These are phyloP conservation scores for Inga laurina DNA, from an alignment of 306 rosid genomes.

Conservation along the genomic window DNA sequence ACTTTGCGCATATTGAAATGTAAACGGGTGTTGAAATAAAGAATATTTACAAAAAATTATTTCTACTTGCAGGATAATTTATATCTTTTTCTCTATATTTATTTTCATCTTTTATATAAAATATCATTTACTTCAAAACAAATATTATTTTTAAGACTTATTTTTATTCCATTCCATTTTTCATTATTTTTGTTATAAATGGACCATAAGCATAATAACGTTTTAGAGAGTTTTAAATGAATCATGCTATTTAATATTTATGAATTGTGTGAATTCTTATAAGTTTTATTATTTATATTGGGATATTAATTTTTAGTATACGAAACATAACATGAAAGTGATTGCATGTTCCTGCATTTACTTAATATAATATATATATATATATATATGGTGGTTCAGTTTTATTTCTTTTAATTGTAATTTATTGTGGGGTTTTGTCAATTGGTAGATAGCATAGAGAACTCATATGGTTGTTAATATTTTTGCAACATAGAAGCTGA, in stretches of 20 bases:
- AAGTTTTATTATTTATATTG: too few relatives aligned
- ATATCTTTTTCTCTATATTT: neutral
- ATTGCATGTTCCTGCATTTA: neutral
- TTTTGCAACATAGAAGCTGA: neutral
- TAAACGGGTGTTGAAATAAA: too few relatives aligned
- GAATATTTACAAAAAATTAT: too few relatives aligned
- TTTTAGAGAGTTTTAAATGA: neutral
- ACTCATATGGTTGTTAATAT: conserved; percentile 2
- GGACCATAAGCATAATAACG: neutral
- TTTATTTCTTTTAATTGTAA: neutral
- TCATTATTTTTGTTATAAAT: too few relatives aligned
- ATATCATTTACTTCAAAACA: too few relatives aligned
- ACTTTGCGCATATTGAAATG: too few relatives aligned
- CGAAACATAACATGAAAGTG: neutral
- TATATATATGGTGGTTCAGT: neutral
- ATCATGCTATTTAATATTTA: neutral
- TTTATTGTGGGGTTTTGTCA: neutral
- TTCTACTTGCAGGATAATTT: neutral
- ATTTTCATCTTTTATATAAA: too few relatives aligned
- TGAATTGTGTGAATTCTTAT: neutral
- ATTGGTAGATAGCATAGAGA: neutral
- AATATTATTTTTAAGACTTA: too few relatives aligned
- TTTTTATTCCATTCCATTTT: neutral
- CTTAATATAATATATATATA: too few relatives aligned
- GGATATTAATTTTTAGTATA: too few relatives aligned